These are phyloP conservation scores for Prunus mira DNA, from an alignment of 306 rosid genomes.

Conservation along the genomic window DNA sequence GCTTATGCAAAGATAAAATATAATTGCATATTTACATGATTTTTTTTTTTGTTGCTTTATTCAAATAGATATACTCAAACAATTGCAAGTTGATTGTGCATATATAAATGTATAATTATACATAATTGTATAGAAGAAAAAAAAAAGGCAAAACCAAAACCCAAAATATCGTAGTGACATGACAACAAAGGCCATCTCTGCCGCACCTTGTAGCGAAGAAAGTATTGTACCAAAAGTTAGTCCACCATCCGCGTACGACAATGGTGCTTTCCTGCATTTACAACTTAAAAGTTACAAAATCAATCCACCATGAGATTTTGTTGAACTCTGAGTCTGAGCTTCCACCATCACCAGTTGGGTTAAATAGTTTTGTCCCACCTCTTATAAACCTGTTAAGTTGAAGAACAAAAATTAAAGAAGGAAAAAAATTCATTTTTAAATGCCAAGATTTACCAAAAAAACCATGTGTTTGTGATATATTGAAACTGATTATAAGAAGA, in stretches of 20 bases:
- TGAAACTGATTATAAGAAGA: not conserved
- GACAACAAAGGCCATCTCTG: not conserved
- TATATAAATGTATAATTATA: not conserved
- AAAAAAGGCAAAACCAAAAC: not conserved
- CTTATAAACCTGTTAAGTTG: conserved; percentile 4
- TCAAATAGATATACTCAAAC: too few species aligned
- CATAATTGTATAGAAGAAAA: not conserved
- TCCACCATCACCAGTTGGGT: not conserved
- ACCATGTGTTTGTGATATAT: not conserved
- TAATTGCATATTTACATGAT: too few species aligned
- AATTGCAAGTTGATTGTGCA: not conserved
- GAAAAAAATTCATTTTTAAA: not conserved
- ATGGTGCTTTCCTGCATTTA: not conserved
- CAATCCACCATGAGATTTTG: not conserved
- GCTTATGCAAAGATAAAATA: too few species aligned
- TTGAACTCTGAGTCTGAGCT: not conserved
- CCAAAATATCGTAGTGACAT: not conserved
- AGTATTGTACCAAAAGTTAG: not conserved
- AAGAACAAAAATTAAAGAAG: not conserved
- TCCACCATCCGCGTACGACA: not conserved
- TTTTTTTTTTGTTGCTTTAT: not conserved
- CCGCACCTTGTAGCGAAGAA: not conserved
- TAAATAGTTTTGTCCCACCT: conserved; percentile 19
- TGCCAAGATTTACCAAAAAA: not conserved
- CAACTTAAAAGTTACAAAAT: not conserved